A percentile compares a stretch with the other conserved stretches of the same genome.
phyloP scores from a whole-genome alignment of 495 filamentous ascomycete species.

The Hyaloscypha hepaticicola region DNA sequence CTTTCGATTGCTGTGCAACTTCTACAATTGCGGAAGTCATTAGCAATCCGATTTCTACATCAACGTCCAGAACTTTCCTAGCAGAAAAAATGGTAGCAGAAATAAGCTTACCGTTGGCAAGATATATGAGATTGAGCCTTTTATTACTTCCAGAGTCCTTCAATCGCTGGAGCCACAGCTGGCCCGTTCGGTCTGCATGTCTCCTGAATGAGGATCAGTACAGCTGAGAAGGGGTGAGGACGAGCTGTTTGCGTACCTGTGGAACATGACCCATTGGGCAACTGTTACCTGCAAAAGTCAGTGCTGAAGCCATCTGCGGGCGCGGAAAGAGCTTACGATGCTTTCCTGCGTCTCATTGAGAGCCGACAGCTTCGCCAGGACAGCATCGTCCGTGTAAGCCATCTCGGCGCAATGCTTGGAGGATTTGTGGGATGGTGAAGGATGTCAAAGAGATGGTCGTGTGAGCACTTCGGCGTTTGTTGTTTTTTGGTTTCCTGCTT shows the following conservation, averaged over 20 bases:
- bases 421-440: not conserved
- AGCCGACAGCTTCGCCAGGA: slow-evolving; percentile 88
- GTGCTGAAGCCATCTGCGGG: not conserved
- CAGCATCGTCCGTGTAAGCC: slow-evolving; percentile 92
- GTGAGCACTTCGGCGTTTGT: not conserved
- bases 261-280: slow-evolving; percentile 99
- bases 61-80: not conserved
- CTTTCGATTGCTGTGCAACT: slow-evolving; percentile 92
- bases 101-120: slow-evolving; percentile 78
- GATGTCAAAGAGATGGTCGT: not conserved
- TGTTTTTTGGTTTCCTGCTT: not conserved
- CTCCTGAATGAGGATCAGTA: slow-evolving; percentile 54
- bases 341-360: slow-evolving; percentile 96
- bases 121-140: slow-evolving; percentile 86
- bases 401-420: slow-evolving; percentile 44
- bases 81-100: not conserved
- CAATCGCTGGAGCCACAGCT: slow-evolving; percentile 84
- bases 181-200: slow-evolving; percentile 83
- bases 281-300: slow-evolving; percentile 51
- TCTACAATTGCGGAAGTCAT: slow-evolving; percentile 53
- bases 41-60: slow-evolving; percentile 23
- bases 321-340: slow-evolving; percentile 55
- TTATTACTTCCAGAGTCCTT: slow-evolving; percentile 82
- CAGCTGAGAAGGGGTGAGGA: not conserved
- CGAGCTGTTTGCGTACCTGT: slow-evolving; percentile 63